Conservation (phyloP, 306 rosid genomes). For the Erythrophleum fordii region DNA sequence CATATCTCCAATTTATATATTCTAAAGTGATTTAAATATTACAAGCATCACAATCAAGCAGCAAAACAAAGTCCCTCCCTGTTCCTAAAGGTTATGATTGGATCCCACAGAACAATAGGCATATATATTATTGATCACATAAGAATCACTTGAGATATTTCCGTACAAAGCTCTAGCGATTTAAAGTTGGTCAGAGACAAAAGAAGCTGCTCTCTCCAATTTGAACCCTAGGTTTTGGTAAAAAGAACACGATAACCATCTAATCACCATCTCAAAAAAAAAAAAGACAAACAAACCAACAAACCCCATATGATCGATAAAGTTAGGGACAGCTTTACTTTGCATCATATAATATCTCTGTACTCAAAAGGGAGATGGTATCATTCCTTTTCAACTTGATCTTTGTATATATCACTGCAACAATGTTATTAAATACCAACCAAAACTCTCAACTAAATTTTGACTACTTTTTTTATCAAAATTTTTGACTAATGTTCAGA, state of each 20-base stretch:
- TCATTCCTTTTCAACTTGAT: neutral
- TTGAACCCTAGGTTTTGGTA: neutral
- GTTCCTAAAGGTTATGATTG: neutral
- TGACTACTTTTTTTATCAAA: too few species aligned
- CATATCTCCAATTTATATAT: neutral
- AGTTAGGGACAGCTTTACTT: constrained; percentile 1
- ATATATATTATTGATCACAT: neutral
- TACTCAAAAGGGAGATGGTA: neutral
- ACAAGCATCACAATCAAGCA: constrained; percentile 10
- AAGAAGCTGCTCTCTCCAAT: neutral
- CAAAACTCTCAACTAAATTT: too few species aligned
- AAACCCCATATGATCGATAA: neutral
- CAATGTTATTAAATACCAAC: too few species aligned
- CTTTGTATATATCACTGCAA: too few species aligned
- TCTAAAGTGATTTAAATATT: neutral
- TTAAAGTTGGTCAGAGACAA: neutral
- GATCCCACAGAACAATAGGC: constrained; percentile 9
- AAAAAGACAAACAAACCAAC: neutral
- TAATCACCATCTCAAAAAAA: neutral
- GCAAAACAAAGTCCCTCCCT: constrained; percentile 1
- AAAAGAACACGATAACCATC: neutral
- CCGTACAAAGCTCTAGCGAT: neutral
- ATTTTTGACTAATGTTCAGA: too few species aligned
- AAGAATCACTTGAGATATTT: neutral
- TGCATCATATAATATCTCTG: constrained; percentile 13